These are phyloP conservation scores for Chamaecyparis obtusa DNA, from an alignment of 75 land plant genomes.

Conservation along the genomic window DNA sequence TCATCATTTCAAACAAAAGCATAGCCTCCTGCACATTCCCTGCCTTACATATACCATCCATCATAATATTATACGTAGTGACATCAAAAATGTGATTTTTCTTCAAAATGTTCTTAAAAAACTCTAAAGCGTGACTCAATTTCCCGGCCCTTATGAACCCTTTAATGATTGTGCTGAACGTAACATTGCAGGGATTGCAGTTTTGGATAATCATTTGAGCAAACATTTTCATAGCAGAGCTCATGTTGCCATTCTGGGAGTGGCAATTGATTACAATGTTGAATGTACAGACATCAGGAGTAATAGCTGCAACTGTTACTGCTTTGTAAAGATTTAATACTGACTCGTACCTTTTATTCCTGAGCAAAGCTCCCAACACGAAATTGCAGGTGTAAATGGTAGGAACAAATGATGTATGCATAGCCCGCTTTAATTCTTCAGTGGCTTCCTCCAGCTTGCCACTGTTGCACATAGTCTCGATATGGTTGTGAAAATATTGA, in stretches of 20 bases:
- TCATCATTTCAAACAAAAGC: constrained; percentile 50
- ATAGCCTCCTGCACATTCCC: constrained; percentile 1
- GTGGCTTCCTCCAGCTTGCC: neutral
- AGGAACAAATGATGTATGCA: neutral
- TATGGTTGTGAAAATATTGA: neutral
- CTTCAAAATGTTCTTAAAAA: neutral
- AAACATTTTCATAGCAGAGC: neutral
- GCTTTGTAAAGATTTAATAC: neutral
- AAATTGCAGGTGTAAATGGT: neutral
- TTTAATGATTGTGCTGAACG: constrained; percentile 3
- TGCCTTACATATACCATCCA: constrained; percentile 2
- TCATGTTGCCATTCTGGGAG: neutral
- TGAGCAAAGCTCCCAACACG: neutral
- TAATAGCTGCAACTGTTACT: neutral
- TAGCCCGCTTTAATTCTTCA: neutral
- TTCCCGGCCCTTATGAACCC: constrained; percentile 10
- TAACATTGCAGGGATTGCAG: neutral
- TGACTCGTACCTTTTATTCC: neutral
- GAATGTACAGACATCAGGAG: neutral
- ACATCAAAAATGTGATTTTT: neutral
- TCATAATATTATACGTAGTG: constrained; percentile 3
- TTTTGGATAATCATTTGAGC: neutral
- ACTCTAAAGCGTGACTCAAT: neutral
- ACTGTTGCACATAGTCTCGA: neutral
- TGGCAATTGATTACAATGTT: constrained; percentile 7